Evolutionary conservation across 345 rosid genomes (phyloP).

Genomic region (Psidium guajava): DNA sequence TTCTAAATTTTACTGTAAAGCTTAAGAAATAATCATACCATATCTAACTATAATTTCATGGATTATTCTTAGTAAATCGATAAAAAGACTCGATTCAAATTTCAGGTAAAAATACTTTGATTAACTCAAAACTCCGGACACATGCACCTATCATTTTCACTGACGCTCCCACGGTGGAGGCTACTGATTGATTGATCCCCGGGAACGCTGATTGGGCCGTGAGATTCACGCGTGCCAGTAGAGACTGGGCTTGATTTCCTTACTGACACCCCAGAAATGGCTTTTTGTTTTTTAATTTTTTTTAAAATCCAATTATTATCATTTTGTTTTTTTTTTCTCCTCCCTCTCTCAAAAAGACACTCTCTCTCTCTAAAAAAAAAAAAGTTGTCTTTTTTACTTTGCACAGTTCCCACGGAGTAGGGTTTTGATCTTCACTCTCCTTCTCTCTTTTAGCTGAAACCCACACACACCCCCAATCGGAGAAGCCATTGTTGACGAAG

Average conservation of each 20-base stretch:
- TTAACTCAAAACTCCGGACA: neutral
- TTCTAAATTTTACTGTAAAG: too few species aligned
- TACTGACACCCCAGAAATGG: constrained; percentile 3
- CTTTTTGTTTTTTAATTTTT: neutral
- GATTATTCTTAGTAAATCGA: neutral
- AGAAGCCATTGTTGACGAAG: constrained; percentile 28
- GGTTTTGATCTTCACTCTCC: constrained; percentile 45
- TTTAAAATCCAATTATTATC: neutral
- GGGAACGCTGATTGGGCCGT: neutral
- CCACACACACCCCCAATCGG: constrained; percentile 1
- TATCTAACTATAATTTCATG: neutral
- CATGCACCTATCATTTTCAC: neutral
- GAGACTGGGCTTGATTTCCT: neutral
- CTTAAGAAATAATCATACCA: too few species aligned
- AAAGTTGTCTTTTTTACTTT: constrained; percentile 2
- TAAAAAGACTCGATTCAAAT: neutral
- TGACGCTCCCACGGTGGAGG: neutral
- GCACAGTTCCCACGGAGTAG: constrained; percentile 35
- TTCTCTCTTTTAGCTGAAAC: constrained; percentile 3
- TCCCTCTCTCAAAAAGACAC: neutral
- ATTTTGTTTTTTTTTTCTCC: neutral
- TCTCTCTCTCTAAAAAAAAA: neutral
- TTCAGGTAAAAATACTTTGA: neutral
- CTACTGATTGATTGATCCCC: neutral
- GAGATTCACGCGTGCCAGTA: neutral